Percentiles rank a stretch among this genome's conserved stretches.
These are phyloP conservation scores for Trichoderma gamsii DNA, from an alignment of 495 filamentous ascomycete genomes.

Conservation along the genomic window DNA sequence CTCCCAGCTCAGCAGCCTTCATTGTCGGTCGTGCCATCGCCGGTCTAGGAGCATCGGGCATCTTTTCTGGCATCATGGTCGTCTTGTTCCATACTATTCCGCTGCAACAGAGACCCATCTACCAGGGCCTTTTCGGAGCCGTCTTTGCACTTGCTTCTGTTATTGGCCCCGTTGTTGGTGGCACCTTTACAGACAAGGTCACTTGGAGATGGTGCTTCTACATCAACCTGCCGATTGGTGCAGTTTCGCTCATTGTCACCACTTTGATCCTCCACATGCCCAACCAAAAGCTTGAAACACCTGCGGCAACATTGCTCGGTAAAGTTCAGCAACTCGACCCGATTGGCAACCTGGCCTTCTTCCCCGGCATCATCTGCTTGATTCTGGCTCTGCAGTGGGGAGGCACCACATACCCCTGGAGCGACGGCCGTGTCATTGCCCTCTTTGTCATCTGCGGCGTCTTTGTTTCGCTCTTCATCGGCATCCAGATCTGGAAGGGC, in stretches of 20 bases:
- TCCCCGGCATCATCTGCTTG: conserved; percentile 59
- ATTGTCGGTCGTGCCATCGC: conserved; percentile 54
- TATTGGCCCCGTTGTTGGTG: conserved; percentile 60
- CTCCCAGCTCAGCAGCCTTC: conserved; percentile 41
- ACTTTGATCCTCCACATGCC: conserved; percentile 48
- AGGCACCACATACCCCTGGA: conserved; percentile 58
- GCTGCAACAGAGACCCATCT: conserved; percentile 39
- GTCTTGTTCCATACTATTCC: conserved; percentile 40
- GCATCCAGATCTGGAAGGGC: conserved; percentile 52
- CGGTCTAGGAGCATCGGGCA: conserved; percentile 43
- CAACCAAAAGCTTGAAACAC: conserved; percentile 32
- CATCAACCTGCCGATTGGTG: conserved; percentile 66
- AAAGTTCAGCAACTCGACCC: conserved; percentile 58
- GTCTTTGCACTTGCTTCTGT: conserved; percentile 60
- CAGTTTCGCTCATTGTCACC: conserved; percentile 49
- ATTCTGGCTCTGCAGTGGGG: conserved; percentile 74
- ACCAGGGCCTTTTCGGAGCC: conserved; percentile 32
- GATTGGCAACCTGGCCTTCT: conserved; percentile 52
- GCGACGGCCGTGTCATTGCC: conserved; percentile 52
- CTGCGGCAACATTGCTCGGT: conserved; percentile 23
- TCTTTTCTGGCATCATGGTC: conserved; percentile 35
- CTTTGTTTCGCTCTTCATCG: conserved; percentile 51
- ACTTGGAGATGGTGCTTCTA: conserved; percentile 76
- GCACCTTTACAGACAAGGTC: conserved; percentile 53
- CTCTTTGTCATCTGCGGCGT: conserved; percentile 57